Evolutionary conservation across 805 yeast genomes (phyloP).

Genomic region (Wickerhamiella nectarea): DNA sequence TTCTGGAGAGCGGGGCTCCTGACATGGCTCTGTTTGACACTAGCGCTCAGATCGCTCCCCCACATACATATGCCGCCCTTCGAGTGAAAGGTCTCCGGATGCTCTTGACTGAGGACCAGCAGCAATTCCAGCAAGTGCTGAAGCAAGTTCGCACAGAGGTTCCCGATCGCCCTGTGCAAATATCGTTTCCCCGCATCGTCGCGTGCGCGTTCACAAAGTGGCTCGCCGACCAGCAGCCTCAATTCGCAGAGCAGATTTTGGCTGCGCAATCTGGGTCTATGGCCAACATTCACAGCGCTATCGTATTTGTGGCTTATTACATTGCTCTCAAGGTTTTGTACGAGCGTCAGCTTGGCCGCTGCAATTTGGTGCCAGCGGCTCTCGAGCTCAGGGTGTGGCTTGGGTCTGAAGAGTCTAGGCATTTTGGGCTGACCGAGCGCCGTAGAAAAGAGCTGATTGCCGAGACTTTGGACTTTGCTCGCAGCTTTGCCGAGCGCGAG

Average conservation of each 20-base stretch:
- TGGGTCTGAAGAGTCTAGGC: not conserved
- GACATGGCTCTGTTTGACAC: not conserved
- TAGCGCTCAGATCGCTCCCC: not conserved
- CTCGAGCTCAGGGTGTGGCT: constrained; percentile 8
- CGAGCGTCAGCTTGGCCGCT: constrained; percentile 4
- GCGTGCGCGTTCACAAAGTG: constrained; percentile 5
- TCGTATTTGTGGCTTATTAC: not conserved
- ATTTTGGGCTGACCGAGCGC: constrained; percentile 29
- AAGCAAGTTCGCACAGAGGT: not conserved
- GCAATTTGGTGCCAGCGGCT: not conserved
- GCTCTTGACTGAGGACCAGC: not conserved
- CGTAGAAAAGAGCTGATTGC: constrained; percentile 42
- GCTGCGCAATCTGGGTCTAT: not conserved
- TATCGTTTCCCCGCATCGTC: not conserved
- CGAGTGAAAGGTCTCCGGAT: not conserved
- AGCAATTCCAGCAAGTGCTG: not conserved
- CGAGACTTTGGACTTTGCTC: constrained; percentile 34
- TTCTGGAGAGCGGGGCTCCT: not conserved
- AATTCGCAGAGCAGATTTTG: constrained; percentile 2
- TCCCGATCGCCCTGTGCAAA: not conserved
- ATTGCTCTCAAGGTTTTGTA: constrained; percentile 1
- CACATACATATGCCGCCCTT: not conserved
- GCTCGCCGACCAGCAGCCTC: not conserved
- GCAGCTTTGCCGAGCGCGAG: constrained; percentile 7
- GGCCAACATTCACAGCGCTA: not conserved